These are phyloP conservation scores for Diaporthe humulicola DNA, from an alignment of 2,329 filamentous ascomycete species.

Conservation along the genomic window DNA sequence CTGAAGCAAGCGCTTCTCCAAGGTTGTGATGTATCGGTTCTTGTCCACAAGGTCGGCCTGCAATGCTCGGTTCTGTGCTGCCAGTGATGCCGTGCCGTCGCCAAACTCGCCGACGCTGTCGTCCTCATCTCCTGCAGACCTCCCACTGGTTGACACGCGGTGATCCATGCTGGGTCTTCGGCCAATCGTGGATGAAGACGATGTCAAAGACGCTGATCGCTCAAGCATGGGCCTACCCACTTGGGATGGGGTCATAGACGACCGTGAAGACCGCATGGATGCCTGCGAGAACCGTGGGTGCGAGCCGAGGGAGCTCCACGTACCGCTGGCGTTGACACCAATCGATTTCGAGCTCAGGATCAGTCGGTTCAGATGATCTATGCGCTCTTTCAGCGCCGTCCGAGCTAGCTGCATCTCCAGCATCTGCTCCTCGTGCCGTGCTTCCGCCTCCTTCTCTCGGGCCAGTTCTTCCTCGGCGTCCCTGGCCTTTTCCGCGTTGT, in stretches of 20 bases:
- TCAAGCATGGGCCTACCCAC: conserved; percentile 67
- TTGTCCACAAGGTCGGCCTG: conserved; percentile 97
- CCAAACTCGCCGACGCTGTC: conserved; percentile 85
- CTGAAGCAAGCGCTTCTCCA: conserved; percentile 93
- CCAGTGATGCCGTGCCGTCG: conserved; percentile 85
- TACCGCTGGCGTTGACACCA: conserved; percentile 86
- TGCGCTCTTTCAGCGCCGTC: conserved; percentile 95
- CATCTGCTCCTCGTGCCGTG: conserved; percentile 96
- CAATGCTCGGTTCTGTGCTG: conserved; percentile 90
- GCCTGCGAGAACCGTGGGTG: conserved; percentile 74
- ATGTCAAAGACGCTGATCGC: conserved; percentile 76
- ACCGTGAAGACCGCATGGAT: conserved; percentile 68
- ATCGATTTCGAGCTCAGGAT: conserved; percentile 97
- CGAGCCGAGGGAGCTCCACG: conserved; percentile 76
- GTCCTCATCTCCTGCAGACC: conserved; percentile 69
- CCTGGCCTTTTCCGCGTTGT: conserved; percentile 72
- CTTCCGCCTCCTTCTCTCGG: conserved; percentile 83
- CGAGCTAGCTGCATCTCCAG: conserved; percentile 97
- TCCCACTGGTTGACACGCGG: conserved; percentile 58
- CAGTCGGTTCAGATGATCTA: conserved; percentile 94
- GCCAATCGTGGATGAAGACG: conserved; percentile 71
- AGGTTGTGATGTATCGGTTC: conserved; percentile 93
- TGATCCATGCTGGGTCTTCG: conserved; percentile 62
- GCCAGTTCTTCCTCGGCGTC: conserved; percentile 80
- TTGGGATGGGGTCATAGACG: conserved; percentile 75